These are phyloP conservation scores for Excoecaria agallocha DNA, from an alignment of 345 rosid genomes.

Conservation along the genomic window DNA sequence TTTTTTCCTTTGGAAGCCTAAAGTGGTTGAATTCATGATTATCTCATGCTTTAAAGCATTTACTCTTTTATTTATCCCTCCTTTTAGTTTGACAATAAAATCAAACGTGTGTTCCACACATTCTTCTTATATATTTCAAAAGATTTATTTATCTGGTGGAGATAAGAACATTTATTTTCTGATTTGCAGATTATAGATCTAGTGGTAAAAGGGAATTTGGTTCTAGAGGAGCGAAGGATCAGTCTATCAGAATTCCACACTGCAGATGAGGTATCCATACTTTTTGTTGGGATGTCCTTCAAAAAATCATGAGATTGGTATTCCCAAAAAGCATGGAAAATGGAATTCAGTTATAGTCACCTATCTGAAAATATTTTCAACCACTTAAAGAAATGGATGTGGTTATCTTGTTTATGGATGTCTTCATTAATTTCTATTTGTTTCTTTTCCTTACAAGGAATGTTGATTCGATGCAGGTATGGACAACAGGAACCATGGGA, in stretches of 20 bases:
- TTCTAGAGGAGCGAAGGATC: conserved; percentile 65
- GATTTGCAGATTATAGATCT: conserved; percentile 73
- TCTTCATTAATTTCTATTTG: neutral
- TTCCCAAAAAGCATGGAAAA: neutral
- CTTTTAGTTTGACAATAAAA: neutral
- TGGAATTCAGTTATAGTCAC: neutral
- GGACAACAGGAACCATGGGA: conserved; percentile 96
- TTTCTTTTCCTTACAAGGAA: neutral
- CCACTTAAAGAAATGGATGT: neutral
- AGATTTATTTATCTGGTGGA: neutral
- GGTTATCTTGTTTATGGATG: neutral
- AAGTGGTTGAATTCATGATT: neutral
- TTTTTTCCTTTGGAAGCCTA: neutral
- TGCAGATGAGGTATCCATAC: conserved; percentile 67
- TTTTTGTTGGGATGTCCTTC: neutral
- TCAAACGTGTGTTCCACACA: neutral
- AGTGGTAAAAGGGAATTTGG: conserved; percentile 59
- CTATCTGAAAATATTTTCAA: neutral
- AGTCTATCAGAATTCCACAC: conserved; percentile 84
- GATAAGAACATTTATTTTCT: neutral
- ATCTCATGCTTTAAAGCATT: neutral
- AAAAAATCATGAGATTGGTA: neutral
- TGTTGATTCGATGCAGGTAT: conserved; percentile 48
- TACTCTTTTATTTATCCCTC: neutral
- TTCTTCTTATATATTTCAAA: neutral